These are phyloP conservation scores for Mycosphaerella sp. DNA, from an alignment of 2,329 filamentous ascomycete genomes.

Conservation along the genomic window DNA sequence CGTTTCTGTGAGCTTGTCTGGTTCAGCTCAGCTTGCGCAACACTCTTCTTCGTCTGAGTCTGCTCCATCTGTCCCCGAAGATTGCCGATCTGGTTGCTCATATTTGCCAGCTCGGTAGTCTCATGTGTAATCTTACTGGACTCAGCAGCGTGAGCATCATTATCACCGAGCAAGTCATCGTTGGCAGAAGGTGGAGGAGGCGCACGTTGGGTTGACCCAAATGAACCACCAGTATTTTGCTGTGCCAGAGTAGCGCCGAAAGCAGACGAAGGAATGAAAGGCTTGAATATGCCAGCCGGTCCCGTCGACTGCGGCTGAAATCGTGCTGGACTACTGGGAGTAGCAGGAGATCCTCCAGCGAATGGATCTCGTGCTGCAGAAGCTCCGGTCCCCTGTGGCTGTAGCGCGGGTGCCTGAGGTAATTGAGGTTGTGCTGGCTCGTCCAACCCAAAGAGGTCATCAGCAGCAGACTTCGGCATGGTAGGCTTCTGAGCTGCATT, in stretches of 20 bases:
- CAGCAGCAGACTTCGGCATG: constrained; percentile 70
- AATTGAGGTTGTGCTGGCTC: constrained; percentile 49
- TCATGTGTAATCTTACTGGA: constrained; percentile 84
- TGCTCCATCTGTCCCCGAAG: constrained; percentile 92
- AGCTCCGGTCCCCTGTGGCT: constrained; percentile 67
- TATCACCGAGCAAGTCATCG: constrained; percentile 86
- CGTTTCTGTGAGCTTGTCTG: constrained; percentile 81
- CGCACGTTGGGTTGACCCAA: constrained; percentile 29
- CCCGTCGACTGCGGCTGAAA: constrained; percentile 25
- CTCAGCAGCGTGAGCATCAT: constrained; percentile 65
- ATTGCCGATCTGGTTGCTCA: constrained; percentile 91
- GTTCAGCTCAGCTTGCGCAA: constrained; percentile 73
- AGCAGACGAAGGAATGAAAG: constrained; percentile 84
- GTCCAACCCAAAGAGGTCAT: constrained; percentile 91
- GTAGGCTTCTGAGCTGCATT: constrained; percentile 40
- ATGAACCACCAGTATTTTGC: constrained; percentile 64
- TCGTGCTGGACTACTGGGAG: constrained; percentile 47
- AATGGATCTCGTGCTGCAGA: constrained; percentile 60
- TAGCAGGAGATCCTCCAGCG: constrained; percentile 44
- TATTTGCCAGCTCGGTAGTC: constrained; percentile 85
- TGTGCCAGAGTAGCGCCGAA: constrained; percentile 79
- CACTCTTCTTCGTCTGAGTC: constrained; percentile 72
- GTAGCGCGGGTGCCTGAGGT: constrained; percentile 45
- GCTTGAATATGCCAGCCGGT: constrained; percentile 61
- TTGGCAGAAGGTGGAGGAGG: constrained; percentile 28